Evolutionary conservation across 805 yeast genomes (phyloP).

Genomic region (Lachancea waltii): DNA sequence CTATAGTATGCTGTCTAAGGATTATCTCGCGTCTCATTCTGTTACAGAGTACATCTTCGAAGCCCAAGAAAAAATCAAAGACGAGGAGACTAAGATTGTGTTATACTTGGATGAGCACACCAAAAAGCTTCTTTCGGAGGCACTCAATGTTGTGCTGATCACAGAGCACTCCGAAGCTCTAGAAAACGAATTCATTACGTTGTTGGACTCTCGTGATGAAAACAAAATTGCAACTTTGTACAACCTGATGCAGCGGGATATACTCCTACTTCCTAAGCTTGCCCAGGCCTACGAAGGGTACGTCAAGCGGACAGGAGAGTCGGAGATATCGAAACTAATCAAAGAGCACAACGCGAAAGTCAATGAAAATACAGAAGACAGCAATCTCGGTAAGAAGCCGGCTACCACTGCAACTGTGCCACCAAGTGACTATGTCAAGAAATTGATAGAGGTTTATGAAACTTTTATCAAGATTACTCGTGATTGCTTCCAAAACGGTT

Average conservation of each 20-base stretch:
- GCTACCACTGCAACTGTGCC: constrained; percentile 37
- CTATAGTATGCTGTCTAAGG: constrained; percentile 52
- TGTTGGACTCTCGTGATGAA: constrained; percentile 57
- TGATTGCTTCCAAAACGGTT: constrained; percentile 51
- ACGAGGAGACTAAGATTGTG: constrained; percentile 74
- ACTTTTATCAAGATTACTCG: constrained; percentile 40
- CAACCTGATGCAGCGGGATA: constrained; percentile 67
- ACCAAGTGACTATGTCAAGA: constrained; percentile 75
- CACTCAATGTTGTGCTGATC: constrained; percentile 70
- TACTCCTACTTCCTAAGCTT: constrained; percentile 69
- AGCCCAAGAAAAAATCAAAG: constrained; percentile 75
- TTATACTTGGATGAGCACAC: constrained; percentile 83
- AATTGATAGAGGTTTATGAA: constrained; percentile 62
- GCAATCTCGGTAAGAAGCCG: constrained; percentile 25
- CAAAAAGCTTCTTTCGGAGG: constrained; percentile 65
- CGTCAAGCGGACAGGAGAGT: constrained; percentile 57
- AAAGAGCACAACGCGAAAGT: constrained; percentile 15
- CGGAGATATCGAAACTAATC: constrained; percentile 22
- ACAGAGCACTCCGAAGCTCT: constrained; percentile 69
- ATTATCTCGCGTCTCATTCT: constrained; percentile 63
- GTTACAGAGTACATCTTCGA: constrained; percentile 87
- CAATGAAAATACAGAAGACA: constrained; percentile 13
- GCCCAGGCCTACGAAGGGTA: constrained; percentile 67
- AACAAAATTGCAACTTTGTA: constrained; percentile 74
- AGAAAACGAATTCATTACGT: constrained; percentile 67